Conservation (phyloP, 2,329 filamentous ascomycete species). For the Fusarium haematococcum region DNA sequence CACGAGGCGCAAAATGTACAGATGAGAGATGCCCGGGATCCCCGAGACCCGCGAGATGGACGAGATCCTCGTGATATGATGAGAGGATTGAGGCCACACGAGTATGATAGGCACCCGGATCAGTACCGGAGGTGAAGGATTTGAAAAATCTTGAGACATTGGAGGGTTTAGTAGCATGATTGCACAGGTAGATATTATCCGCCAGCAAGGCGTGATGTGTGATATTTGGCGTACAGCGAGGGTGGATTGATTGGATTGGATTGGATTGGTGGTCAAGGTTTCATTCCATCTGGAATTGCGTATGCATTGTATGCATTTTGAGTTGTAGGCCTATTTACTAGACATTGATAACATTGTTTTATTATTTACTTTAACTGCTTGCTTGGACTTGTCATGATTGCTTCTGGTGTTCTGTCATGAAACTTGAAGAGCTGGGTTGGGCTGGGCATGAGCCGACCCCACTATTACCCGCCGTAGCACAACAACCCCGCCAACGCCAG, state of each 20-base stretch:
- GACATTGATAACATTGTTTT: not conserved
- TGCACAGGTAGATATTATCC: not conserved
- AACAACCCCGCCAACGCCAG: conserved; percentile 21
- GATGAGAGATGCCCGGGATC: conserved; percentile 52
- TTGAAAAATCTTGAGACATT: not conserved
- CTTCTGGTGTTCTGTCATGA: not conserved
- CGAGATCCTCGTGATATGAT: conserved; percentile 51
- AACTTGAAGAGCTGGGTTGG: not conserved
- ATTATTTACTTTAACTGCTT: not conserved
- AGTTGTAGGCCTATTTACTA: not conserved
- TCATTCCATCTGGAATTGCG: not conserved
- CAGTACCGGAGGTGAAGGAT: conserved; percentile 56
- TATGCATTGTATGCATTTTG: not conserved
- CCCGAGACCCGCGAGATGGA: conserved; percentile 1
- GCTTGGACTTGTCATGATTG: not conserved
- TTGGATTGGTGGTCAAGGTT: not conserved
- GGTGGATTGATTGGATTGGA: not conserved
- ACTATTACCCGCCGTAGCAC: not conserved
- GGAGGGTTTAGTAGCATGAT: not conserved
- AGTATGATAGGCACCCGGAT: conserved; percentile 59
- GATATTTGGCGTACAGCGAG: conserved; percentile 16
- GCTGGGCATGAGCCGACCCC: conserved; percentile 8
- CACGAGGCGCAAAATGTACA: conserved; percentile 48
- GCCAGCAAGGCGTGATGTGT: not conserved
- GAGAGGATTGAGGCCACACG: conserved; percentile 58